Conservation (phyloP, 1,284 basidiomycete genomes). For the Malassezia yamatoensis region DNA sequence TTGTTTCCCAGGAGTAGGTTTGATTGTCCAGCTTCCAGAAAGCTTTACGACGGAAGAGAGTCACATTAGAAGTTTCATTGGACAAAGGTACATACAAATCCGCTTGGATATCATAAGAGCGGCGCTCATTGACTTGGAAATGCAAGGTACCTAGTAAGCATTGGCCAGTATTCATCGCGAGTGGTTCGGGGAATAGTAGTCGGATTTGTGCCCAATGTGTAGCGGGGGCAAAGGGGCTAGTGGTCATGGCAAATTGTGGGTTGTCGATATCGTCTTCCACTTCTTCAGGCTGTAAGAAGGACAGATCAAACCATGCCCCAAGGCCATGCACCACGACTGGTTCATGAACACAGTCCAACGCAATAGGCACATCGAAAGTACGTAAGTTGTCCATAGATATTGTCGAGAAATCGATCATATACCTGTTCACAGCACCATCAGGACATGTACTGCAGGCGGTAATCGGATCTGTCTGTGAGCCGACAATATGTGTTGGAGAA, state of each 20-base stretch:
- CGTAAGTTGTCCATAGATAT: slow-evolving; percentile 28
- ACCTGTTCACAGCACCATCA: slow-evolving; percentile 16
- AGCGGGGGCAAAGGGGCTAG: slow-evolving; percentile 36
- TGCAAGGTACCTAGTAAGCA: slow-evolving; percentile 31
- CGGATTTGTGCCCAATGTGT: slow-evolving; percentile 46
- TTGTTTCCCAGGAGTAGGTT: slow-evolving; percentile 36
- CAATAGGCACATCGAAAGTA: slow-evolving; percentile 35
- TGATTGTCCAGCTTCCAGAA: slow-evolving; percentile 40
- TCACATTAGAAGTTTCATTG: slow-evolving; percentile 1
- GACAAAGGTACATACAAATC: slow-evolving; percentile 16
- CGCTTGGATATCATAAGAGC: slow-evolving; percentile 35
- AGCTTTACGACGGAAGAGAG: slow-evolving; percentile 18
- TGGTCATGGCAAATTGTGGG: slow-evolving; percentile 27
- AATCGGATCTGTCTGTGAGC: slow-evolving; percentile 22
- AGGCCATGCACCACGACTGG: slow-evolving; percentile 35
- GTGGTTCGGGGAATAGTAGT: slow-evolving; percentile 35
- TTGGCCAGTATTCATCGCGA: slow-evolving; percentile 40
- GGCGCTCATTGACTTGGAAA: slow-evolving; percentile 35
- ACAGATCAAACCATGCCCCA: slow-evolving; percentile 43
- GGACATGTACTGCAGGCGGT: background rate
- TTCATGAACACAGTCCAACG: slow-evolving; percentile 24
- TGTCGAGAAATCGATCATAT: slow-evolving; percentile 35
- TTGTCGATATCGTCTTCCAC: slow-evolving; percentile 17
- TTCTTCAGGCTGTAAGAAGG: slow-evolving; percentile 21
- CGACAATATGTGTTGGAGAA: slow-evolving; percentile 24